These are phyloP conservation scores for Coniophora puteana DNA, from an alignment of 1,284 basidiomycete species.

Conservation along the genomic window DNA sequence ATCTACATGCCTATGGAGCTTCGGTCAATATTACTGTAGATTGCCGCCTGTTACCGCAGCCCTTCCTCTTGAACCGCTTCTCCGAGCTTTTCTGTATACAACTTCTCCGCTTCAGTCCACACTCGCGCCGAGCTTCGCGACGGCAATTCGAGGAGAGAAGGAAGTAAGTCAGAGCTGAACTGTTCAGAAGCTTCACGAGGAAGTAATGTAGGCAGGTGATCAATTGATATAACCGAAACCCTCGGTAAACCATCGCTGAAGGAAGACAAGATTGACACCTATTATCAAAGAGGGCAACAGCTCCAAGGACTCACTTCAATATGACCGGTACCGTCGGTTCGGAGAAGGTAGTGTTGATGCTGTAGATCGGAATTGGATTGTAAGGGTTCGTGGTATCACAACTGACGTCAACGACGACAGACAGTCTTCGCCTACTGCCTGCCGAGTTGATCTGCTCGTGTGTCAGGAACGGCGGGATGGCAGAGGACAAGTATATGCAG, in stretches of 20 bases:
- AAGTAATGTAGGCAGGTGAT: constrained; percentile 94
- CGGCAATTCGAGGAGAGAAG: constrained; percentile 81
- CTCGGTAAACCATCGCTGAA: constrained; percentile 55
- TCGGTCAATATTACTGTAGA: constrained; percentile 34
- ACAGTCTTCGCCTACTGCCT: constrained; percentile 67
- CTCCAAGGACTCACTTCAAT: constrained; percentile 53
- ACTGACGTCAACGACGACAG: constrained; percentile 95
- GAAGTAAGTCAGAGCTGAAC: constrained; percentile 89
- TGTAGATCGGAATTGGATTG: constrained; percentile 98
- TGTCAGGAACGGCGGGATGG: constrained; percentile 89
- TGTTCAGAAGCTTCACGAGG: constrained; percentile 97
- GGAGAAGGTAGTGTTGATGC: constrained; percentile 93
- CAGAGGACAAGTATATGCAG: constrained; percentile 94
- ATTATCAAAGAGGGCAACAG: neutral
- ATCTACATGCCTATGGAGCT: too few species aligned
- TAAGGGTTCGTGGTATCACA: constrained; percentile 99
- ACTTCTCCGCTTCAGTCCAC: constrained; percentile 87
- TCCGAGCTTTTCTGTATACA: constrained; percentile 79
- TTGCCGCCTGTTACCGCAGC: too few species aligned
- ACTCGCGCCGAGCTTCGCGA: constrained; percentile 67
- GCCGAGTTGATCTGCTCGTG: constrained; percentile 71
- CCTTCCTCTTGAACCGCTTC: constrained; percentile 38
- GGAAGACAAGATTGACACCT: constrained; percentile 8
- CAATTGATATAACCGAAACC: constrained; percentile 92
- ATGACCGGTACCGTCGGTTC: constrained; percentile 90